phyloP scores from a whole-genome alignment of 2,329 filamentous ascomycete genomes.

The Didymella segeticola region DNA sequence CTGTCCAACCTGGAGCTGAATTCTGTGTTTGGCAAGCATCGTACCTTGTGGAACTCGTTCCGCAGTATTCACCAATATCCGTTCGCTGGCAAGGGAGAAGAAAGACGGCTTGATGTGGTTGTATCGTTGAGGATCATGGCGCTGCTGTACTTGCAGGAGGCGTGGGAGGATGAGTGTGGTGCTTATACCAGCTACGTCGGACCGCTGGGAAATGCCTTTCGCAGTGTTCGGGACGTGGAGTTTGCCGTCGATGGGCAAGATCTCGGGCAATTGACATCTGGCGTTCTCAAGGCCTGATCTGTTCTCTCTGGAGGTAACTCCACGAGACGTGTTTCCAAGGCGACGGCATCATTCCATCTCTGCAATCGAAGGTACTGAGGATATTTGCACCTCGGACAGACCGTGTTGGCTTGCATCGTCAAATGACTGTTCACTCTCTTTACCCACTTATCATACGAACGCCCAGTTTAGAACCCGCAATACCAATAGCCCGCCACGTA shows the following conservation, averaged over 20 bases:
- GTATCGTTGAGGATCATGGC: constrained; percentile 12
- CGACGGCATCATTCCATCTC: no score
- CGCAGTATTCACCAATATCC: constrained; percentile 11
- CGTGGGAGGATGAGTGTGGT: constrained; percentile 13
- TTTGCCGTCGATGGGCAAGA: constrained; percentile 7
- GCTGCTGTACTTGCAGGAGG: constrained; percentile 6
- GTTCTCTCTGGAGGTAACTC: no score
- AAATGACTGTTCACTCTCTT: no score
- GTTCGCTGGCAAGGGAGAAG: neutral
- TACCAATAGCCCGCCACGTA: no score
- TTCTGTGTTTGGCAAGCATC: constrained; percentile 14
- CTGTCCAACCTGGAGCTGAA: neutral
- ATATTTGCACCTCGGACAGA: no score
- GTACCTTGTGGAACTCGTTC: constrained; percentile 13
- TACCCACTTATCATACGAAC: no score
- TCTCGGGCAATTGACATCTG: constrained; percentile 4
- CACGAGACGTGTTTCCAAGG: no score
- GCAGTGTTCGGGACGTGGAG: constrained; percentile 1
- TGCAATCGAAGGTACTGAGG: no score
- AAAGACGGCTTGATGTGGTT: neutral
- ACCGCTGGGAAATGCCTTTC: constrained; percentile 4
- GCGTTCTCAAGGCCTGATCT: neutral
- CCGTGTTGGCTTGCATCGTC: no score
- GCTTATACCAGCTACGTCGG: constrained; percentile 9
- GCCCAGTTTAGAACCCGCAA: no score